Percentiles rank a stretch among this genome's conserved stretches.
These are phyloP conservation scores for Ophiocordyceps australis DNA, from an alignment of 2,329 filamentous ascomycete species.

Conservation along the genomic window DNA sequence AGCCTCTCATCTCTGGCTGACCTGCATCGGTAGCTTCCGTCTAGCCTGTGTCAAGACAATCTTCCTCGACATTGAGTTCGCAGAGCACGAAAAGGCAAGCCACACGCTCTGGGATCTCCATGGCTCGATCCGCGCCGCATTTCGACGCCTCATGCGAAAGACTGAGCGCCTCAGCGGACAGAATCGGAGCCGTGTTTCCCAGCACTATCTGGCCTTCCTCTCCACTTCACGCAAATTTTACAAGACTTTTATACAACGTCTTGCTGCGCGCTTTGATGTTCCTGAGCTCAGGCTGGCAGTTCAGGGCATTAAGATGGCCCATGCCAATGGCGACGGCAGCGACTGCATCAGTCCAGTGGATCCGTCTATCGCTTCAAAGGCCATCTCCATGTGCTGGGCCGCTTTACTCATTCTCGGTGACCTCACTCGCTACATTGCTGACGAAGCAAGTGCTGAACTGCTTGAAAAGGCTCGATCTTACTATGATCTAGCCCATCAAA, in stretches of 20 bases:
- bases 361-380: too few relatives aligned
- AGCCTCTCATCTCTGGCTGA: too few relatives aligned
- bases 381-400: too few relatives aligned
- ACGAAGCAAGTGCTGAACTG: too few relatives aligned
- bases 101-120: constrained; percentile 63
- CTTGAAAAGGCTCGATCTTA: constrained; percentile 70
- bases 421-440: constrained; percentile 68
- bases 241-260: constrained; percentile 62
- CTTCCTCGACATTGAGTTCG: constrained; percentile 52
- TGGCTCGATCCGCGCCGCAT: constrained; percentile 57
- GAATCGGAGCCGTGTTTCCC: too few relatives aligned
- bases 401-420: too few relatives aligned
- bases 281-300: constrained; percentile 26
- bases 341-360: constrained; percentile 23
- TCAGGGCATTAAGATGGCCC: constrained; percentile 20
- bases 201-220: too few relatives aligned
- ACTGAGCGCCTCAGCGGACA: too few relatives aligned
- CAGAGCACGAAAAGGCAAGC: constrained; percentile 46
- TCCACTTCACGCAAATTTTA: constrained; percentile 83
- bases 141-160: too few relatives aligned
- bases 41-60: constrained; percentile 53
- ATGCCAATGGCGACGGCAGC: constrained; percentile 21
- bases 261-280: constrained; percentile 43
- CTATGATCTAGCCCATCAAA: constrained; percentile 63
- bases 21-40: constrained; percentile 46